A percentile compares a stretch with the other conserved stretches of the same genome.
These are phyloP conservation scores for Paraurostyla sp. DNA, from an alignment of 73 alveolate species.

Conservation along the genomic window DNA sequence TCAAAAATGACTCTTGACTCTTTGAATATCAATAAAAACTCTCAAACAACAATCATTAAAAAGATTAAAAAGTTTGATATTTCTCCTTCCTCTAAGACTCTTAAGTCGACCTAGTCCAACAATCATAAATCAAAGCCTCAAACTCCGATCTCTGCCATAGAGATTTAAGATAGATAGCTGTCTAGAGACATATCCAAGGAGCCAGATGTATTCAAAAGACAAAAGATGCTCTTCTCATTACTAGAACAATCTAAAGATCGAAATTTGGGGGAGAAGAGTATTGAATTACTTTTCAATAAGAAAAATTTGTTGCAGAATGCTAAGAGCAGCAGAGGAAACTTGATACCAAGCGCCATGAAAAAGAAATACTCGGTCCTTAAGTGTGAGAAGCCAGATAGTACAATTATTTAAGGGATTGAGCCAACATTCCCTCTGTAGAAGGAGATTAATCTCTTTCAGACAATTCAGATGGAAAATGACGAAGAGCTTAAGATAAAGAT, in stretches of 20 bases:
- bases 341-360: neutral
- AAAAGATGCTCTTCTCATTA: conserved; percentile 46
- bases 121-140: neutral
- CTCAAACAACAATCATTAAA: neutral
- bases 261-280: conserved; percentile 11
- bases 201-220: conserved; percentile 35
- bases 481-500: conserved; percentile 15
- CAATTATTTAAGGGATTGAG: neutral
- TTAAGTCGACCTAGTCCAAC: neutral
- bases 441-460: neutral
- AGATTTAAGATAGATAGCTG: neutral
- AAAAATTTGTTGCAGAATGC: neutral
- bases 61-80: neutral
- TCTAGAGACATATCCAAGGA: conserved; percentile 33
- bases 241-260: conserved; percentile 25
- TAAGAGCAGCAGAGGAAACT: neutral
- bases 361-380: conserved; percentile 6
- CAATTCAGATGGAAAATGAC: conserved; percentile 29
- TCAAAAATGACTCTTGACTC: neutral
- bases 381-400: neutral
- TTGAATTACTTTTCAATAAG: conserved; percentile 25
- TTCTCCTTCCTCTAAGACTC: neutral
- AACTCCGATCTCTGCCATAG: neutral
- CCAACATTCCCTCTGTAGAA: conserved; percentile 54
- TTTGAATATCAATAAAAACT: neutral